Conservation (phyloP, 2,329 filamentous ascomycete genomes). For the Trichophyton mentagrophytes region DNA sequence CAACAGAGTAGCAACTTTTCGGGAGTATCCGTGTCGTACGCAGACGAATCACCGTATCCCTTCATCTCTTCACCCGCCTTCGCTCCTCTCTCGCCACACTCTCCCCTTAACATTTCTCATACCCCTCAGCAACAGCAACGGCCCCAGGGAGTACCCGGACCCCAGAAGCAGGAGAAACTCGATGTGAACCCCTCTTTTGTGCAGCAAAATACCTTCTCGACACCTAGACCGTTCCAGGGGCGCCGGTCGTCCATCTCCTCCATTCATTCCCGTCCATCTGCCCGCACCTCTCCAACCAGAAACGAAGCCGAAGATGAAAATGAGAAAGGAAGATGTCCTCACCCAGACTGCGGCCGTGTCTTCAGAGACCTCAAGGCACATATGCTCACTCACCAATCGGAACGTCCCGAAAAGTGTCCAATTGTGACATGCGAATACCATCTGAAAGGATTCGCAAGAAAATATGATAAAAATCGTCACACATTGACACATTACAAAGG, state of each 20-base stretch:
- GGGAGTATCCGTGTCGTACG: slow-evolving; percentile 23
- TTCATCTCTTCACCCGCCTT: slow-evolving; percentile 20
- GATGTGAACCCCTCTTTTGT: slow-evolving; percentile 48
- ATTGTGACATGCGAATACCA: slow-evolving; percentile 88
- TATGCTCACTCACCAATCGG: slow-evolving; percentile 84
- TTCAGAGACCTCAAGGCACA: slow-evolving; percentile 91
- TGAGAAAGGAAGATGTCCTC: slow-evolving; percentile 61
- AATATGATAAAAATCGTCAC: slow-evolving; percentile 94
- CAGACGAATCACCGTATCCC: slow-evolving; percentile 22
- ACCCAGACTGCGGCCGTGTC: slow-evolving; percentile 68
- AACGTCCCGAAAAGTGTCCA: slow-evolving; percentile 87
- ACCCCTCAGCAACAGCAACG: slow-evolving; percentile 14
- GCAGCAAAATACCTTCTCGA: slow-evolving; percentile 42
- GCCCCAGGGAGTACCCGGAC: slow-evolving; percentile 21
- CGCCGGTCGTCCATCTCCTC: slow-evolving; percentile 59
- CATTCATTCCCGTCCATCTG: slow-evolving; percentile 52
- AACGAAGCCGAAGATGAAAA: slow-evolving; percentile 46
- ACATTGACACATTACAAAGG: slow-evolving; percentile 94
- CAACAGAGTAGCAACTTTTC: slow-evolving; percentile 20
- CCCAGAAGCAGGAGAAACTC: not conserved
- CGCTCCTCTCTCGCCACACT: slow-evolving; percentile 25
- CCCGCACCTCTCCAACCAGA: slow-evolving; percentile 36
- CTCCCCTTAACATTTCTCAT: slow-evolving; percentile 20
- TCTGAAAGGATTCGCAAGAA: slow-evolving; percentile 80
- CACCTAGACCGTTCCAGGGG: slow-evolving; percentile 32